These are phyloP conservation scores for Phytopythium ostracodes DNA, from an alignment of 352 stramenopile genomes.

Conservation along the genomic window DNA sequence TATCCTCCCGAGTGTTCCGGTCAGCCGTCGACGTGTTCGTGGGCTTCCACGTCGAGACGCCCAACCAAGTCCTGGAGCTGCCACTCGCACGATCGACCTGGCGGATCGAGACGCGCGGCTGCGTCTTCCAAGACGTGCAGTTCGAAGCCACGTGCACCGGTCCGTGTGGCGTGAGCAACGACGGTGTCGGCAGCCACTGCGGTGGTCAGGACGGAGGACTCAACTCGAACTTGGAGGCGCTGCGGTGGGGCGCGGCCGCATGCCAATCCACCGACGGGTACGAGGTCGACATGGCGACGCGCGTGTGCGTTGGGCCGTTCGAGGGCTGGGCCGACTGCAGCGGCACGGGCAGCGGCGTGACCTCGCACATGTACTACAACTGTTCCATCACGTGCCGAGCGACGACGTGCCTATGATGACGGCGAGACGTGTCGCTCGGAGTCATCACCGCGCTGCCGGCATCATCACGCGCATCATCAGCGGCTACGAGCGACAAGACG, in stretches of 20 bases:
- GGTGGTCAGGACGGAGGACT: constrained; percentile 30
- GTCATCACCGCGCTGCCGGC: not conserved
- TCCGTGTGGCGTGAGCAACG: constrained; percentile 20
- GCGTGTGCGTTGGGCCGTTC: constrained; percentile 50
- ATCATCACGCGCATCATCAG: not conserved
- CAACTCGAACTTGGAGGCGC: constrained; percentile 44
- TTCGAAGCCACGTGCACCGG: constrained; percentile 49
- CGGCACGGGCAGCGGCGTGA: constrained; percentile 13
- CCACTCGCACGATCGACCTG: constrained; percentile 35
- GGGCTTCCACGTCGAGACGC: constrained; percentile 64
- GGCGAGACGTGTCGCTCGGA: not conserved
- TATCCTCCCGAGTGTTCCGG: constrained; percentile 53
- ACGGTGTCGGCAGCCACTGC: not conserved
- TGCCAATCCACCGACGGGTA: constrained; percentile 31
- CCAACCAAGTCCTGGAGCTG: constrained; percentile 68
- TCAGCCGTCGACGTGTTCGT: constrained; percentile 60
- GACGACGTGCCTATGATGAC: not conserved
- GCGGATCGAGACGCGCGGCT: constrained; percentile 60
- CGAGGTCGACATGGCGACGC: constrained; percentile 42
- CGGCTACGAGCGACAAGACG: not conserved
- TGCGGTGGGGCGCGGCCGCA: constrained; percentile 24
- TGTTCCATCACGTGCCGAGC: constrained; percentile 42
- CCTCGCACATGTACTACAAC: constrained; percentile 55
- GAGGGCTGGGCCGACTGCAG: constrained; percentile 46
- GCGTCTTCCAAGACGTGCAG: constrained; percentile 37